A percentile compares a stretch with the other conserved stretches of the same genome.
These are phyloP conservation scores for Neurospora sp. DNA, from an alignment of 495 filamentous ascomycete genomes.

Conservation along the genomic window DNA sequence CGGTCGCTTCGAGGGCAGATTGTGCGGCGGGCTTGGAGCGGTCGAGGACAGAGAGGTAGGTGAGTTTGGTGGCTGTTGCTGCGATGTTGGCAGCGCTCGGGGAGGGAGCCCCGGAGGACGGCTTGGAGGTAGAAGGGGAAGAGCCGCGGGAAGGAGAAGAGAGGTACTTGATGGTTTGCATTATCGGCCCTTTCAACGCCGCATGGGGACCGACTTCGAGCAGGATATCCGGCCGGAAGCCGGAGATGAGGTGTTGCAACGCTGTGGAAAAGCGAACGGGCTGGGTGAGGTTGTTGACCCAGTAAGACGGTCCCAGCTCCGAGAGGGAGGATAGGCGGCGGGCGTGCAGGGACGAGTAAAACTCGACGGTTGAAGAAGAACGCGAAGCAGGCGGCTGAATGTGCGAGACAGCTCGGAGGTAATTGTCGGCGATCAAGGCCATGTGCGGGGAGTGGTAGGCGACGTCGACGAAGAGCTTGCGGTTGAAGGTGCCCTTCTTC, in stretches of 20 bases:
- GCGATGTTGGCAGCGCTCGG: slow-evolving; percentile 8
- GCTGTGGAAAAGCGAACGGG: slow-evolving; percentile 39
- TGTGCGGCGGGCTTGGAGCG: slow-evolving; percentile 33
- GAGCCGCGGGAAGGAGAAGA: not conserved
- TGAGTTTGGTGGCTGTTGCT: slow-evolving; percentile 23
- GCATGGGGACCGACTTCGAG: slow-evolving; percentile 59
- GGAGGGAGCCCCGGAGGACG: not conserved
- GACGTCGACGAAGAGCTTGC: slow-evolving; percentile 40
- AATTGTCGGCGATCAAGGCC: slow-evolving; percentile 37
- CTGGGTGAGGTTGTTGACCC: slow-evolving; percentile 45
- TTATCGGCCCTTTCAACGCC: slow-evolving; percentile 50
- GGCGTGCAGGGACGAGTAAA: slow-evolving; percentile 31
- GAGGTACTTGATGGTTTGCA: slow-evolving; percentile 42
- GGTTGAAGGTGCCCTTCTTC: slow-evolving; percentile 34
- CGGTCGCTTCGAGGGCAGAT: slow-evolving; percentile 28
- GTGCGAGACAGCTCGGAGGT: slow-evolving; percentile 25
- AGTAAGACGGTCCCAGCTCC: slow-evolving; percentile 38
- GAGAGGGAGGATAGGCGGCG: slow-evolving; percentile 17
- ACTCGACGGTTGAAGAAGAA: slow-evolving; percentile 25
- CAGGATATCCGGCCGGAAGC: slow-evolving; percentile 31
- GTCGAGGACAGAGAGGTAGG: slow-evolving; percentile 32
- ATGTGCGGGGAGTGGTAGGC: slow-evolving; percentile 47
- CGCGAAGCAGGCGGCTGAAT: slow-evolving; percentile 24
- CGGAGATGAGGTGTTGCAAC: slow-evolving; percentile 22
- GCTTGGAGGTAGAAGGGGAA: not conserved